Conservation (phyloP, 2,329 filamentous ascomycete species). For the Lomentospora prolificans region DNA sequence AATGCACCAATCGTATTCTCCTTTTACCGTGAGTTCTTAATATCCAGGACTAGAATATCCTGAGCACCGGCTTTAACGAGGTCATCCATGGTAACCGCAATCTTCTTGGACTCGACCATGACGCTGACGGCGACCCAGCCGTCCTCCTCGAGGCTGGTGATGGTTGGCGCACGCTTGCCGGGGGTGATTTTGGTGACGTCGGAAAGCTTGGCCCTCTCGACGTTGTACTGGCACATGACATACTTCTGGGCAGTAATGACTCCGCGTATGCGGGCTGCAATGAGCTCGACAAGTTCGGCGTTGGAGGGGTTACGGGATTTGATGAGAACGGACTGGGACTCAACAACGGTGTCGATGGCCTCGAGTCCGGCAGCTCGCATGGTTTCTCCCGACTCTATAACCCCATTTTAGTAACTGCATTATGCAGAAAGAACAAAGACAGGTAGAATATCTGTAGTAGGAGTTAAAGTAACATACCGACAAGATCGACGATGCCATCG, state of each 20-base stretch:
- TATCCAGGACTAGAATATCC: constrained; percentile 77
- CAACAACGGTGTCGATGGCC: constrained; percentile 86
- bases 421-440: background rate
- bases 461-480: constrained; percentile 52
- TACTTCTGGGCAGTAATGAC: constrained; percentile 93
- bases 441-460: background rate
- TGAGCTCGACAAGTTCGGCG: constrained; percentile 69
- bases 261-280: constrained; percentile 77
- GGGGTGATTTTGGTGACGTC: constrained; percentile 72
- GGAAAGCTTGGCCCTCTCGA: constrained; percentile 59
- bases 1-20: background rate
- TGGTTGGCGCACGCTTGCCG: constrained; percentile 84
- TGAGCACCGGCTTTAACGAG: constrained; percentile 65
- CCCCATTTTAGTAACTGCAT: no score
- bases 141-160: constrained; percentile 79
- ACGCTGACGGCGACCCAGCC: constrained; percentile 90
- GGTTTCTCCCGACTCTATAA: constrained; percentile 85
- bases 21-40: constrained; percentile 63
- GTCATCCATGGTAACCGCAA: constrained; percentile 81
- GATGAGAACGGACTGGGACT: constrained; percentile 81
- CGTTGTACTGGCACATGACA: constrained; percentile 94
- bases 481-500: constrained; percentile 93
- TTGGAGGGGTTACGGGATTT: constrained; percentile 80
- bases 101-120: constrained; percentile 85
- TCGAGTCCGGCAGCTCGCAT: constrained; percentile 94